These are phyloP conservation scores for Ilex asprella DNA, from an alignment of 257 asterid species.

Conservation along the genomic window DNA sequence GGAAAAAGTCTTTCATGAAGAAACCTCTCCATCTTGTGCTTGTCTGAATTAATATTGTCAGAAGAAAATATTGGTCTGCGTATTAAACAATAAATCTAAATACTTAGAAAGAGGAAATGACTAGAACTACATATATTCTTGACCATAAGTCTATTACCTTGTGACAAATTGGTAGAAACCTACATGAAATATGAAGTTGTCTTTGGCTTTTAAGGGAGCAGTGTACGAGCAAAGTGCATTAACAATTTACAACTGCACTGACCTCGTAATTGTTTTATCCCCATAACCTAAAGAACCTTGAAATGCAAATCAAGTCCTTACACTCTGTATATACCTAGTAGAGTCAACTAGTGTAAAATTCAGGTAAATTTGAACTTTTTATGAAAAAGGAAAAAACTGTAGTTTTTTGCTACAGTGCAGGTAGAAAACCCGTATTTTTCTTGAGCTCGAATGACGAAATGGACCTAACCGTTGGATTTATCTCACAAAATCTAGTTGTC, in stretches of 20 bases:
- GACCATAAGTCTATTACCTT: conserved; percentile 31
- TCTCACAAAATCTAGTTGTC: too few relatives aligned
- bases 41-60: conserved; percentile 63
- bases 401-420: too few relatives aligned
- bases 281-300: conserved; percentile 30
- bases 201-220: conserved; percentile 92
- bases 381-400: too few relatives aligned
- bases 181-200: conserved; percentile 81
- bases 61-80: conserved; percentile 86
- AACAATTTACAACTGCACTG: conserved; percentile 42
- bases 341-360: too few relatives aligned
- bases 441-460: too few relatives aligned
- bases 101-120: not conserved
- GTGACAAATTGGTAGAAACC: conserved; percentile 88
- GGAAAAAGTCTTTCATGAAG: conserved; percentile 85
- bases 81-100: conserved; percentile 10
- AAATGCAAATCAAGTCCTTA: conserved; percentile 9
- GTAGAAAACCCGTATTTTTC: too few relatives aligned
- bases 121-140: conserved; percentile 4
- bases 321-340: not conserved
- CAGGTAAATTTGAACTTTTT: too few relatives aligned
- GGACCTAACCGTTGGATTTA: too few relatives aligned
- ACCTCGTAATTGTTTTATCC: conserved; percentile 17
- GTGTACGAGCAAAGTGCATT: conserved; percentile 59
- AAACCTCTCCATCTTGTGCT: conserved; percentile 98